Base-by-base conservation (phyloP, 2,329 filamentous ascomycete genomes). In the Cladosporium sp. region DNA sequence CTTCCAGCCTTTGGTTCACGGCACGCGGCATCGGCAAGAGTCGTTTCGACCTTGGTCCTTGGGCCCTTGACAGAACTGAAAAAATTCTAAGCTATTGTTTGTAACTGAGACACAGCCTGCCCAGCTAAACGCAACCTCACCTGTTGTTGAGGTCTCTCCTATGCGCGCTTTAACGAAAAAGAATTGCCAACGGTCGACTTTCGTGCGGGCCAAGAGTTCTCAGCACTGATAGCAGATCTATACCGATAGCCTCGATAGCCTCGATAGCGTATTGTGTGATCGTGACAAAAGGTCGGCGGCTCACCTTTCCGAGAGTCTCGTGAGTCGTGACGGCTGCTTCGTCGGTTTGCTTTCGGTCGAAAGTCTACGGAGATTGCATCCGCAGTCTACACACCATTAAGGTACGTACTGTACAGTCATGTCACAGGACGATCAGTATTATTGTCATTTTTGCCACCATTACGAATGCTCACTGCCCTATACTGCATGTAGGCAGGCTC, bases 331-430 rank as follows among this genome's bases (percentile, higher is more conserved):
- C 18, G 52, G 15, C 8, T 10, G 44, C 44, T 44, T 12, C 28
- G 59, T 14, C 34, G 59, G 21, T 28, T 36, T 36, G 41, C 41
- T 47, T 64, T 57, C 24, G 49, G 47, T 28, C 28, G 60, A 41
- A 64, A 64, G 60, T 57, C 36, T 64, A 28, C 34, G 44, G 61
- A 64, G 32, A 64, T 64, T 64, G 61, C 61, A 47, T 55, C 51
- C 61, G 61, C 61, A n/a, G 30, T 38, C 49, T 15, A 21, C 18
- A 57, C 34, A 34, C 47, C 47, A 62, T 62, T 12, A 44, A 51
- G 41, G 59, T 62, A 30, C 28, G 24, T 47, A 47, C n/a, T 47
- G 41, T 47, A 24, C 41, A 24, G 41, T 47, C 41, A 47, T 47
- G 41, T 47, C 10, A 47, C 41, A 58, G 34, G 34, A 41, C 21